Conservation (phyloP, 768 basidiomycete genomes). For the Boletus edulis region DNA sequence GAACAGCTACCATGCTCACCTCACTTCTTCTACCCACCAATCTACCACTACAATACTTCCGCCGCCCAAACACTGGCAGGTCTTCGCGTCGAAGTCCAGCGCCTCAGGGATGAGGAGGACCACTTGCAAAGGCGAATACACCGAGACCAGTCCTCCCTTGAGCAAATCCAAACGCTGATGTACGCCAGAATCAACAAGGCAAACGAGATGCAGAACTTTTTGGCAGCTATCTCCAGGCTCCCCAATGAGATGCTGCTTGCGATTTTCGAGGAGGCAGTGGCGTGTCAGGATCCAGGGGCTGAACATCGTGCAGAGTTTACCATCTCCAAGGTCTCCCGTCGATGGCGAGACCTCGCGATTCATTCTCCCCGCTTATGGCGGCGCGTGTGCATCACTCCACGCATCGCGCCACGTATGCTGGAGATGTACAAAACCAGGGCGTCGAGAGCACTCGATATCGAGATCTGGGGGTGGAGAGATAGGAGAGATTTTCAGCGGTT, state of each 20-base stretch:
- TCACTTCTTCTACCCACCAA: conserved; percentile 6
- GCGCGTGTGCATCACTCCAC: conserved; percentile 24
- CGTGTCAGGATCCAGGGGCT: conserved; percentile 19
- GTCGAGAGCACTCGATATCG: conserved; percentile 26
- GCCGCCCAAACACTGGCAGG: conserved; percentile 15
- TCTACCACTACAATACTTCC: conserved; percentile 17
- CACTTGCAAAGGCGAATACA: conserved; percentile 17
- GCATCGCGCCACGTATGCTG: conserved; percentile 15
- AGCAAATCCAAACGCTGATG: conserved; percentile 13
- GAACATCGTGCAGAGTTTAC: conserved; percentile 21
- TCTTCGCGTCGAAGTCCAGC: conserved; percentile 20
- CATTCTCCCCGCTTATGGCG: conserved; percentile 32
- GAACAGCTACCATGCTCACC: conserved; percentile 7
- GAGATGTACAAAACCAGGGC: conserved; percentile 26
- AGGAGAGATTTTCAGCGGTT: conserved; percentile 32
- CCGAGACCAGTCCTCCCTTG: conserved; percentile 10
- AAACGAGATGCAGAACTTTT: conserved; percentile 29
- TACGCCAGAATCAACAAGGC: conserved; percentile 21
- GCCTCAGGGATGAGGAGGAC: conserved; percentile 14
- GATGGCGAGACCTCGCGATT: conserved; percentile 32
- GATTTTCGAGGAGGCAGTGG: conserved; percentile 31
- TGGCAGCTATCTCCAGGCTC: conserved; percentile 29
- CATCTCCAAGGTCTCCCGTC: conserved; percentile 31
- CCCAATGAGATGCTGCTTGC: conserved; percentile 31
- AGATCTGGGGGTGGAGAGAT: conserved; percentile 29